phyloP scores from a whole-genome alignment of 116 monocot species.

The Dioscorea cayenensis region DNA sequence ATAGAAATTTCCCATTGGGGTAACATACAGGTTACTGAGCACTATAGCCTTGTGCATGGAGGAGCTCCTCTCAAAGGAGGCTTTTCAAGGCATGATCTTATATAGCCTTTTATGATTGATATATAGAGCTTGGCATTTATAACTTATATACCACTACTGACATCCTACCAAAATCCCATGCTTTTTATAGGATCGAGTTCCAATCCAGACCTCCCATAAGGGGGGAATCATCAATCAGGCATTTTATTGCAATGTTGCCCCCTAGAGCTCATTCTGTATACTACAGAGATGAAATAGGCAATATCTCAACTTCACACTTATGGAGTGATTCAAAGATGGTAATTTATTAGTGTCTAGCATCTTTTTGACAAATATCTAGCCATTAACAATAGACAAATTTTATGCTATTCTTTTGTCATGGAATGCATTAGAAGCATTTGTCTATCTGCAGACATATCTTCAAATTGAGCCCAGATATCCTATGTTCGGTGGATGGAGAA shows the following conservation, averaged over 20 bases:
- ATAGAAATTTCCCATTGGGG: constrained; percentile 99
- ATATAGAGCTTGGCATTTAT: not conserved
- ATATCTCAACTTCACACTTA: constrained; percentile 92
- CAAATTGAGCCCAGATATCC: constrained; percentile 96
- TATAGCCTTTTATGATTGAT: not conserved
- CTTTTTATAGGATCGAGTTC: constrained; percentile 72
- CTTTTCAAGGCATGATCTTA: constrained; percentile 70
- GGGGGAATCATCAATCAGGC: constrained; percentile 68
- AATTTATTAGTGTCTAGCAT: not conserved
- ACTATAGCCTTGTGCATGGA: constrained; percentile 79
- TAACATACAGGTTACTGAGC: constrained; percentile 85
- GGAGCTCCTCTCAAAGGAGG: constrained; percentile 85
- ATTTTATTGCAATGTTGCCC: constrained; percentile 76
- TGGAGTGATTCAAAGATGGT: constrained; percentile 83
- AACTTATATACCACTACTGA: not conserved
- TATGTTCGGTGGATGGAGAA: constrained; percentile 97
- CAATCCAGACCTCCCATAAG: constrained; percentile 52
- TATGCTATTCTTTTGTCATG: not conserved
- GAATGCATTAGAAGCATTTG: not conserved
- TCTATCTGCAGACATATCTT: constrained; percentile 67
- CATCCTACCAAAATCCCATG: not conserved
- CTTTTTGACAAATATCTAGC: not conserved
- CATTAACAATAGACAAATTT: not conserved
- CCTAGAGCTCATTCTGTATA: constrained; percentile 93
- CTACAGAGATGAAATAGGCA: constrained; percentile 99